phyloP scores from a whole-genome alignment of 345 rosid genomes.

The Theobroma cacao region DNA sequence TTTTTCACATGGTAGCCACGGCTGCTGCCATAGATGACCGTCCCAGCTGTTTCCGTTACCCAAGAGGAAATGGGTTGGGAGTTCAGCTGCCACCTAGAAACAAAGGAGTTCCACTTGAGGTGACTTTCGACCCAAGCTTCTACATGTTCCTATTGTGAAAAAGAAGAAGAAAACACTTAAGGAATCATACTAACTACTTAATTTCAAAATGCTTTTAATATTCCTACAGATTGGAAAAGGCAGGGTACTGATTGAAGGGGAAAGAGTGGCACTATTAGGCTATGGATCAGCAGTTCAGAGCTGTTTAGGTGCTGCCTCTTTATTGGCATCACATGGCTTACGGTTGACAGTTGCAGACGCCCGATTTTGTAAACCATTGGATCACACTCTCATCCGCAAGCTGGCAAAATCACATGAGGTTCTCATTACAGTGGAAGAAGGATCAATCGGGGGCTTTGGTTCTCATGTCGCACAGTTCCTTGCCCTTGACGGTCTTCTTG shows the following conservation, averaged over 20 bases:
- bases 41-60: conserved; percentile 95
- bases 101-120: conserved; percentile 91
- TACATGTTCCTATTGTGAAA: not conserved
- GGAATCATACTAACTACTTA: not conserved
- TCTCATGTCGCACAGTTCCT: conserved; percentile 95
- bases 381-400: conserved; percentile 67
- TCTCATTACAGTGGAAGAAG: conserved; percentile 90
- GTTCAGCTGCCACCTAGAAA: conserved; percentile 68
- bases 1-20: conserved; percentile 94
- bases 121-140: conserved; percentile 15
- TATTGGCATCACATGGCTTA: conserved; percentile 53
- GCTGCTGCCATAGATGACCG: conserved; percentile 89
- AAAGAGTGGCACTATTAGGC: conserved; percentile 80
- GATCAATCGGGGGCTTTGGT: conserved; percentile 94
- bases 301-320: conserved; percentile 72
- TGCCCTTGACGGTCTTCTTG: conserved; percentile 88
- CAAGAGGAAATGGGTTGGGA: conserved; percentile 91
- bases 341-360: conserved; percentile 81
- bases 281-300: conserved; percentile 89
- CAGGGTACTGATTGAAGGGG: conserved; percentile 79
- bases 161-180: not conserved
- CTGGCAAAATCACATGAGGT: conserved; percentile 84
- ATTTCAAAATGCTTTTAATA: not conserved
- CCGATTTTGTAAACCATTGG: conserved; percentile 89
- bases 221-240: conserved; percentile 79